Evolutionary conservation across 2,329 filamentous ascomycete species (phyloP).

Genomic region (Aaosphaeria arxii): DNA sequence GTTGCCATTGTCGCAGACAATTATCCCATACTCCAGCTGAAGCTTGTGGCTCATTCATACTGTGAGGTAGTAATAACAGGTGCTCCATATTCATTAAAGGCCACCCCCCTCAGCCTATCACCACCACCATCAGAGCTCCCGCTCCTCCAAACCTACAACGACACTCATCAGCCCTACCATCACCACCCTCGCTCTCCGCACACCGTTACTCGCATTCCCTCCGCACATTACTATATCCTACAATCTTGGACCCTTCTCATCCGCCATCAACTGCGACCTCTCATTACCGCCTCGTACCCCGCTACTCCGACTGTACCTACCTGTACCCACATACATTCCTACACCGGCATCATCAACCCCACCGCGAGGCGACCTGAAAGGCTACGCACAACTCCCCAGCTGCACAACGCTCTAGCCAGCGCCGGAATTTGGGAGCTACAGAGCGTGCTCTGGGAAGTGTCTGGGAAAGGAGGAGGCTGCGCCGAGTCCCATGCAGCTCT

Average conservation of each 20-base stretch:
- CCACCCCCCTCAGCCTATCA: constrained; percentile 8
- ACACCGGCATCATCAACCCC: constrained; percentile 15
- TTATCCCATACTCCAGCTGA: not conserved
- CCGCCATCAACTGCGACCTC: constrained; percentile 4
- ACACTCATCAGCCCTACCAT: constrained; percentile 6
- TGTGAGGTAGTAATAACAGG: not conserved
- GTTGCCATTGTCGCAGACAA: constrained; percentile 3
- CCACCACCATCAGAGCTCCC: not conserved
- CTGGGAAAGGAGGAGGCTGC: constrained; percentile 10
- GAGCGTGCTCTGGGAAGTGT: constrained; percentile 7
- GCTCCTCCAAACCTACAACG: constrained; percentile 1
- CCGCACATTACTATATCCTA: not conserved
- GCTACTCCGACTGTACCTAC: constrained; percentile 12
- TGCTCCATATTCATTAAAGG: constrained; percentile 4
- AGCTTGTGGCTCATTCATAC: not conserved
- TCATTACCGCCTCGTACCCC: constrained; percentile 12
- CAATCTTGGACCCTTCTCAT: constrained; percentile 4
- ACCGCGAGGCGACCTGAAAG: constrained; percentile 15
- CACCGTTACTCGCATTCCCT: constrained; percentile 8
- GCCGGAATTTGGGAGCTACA: constrained; percentile 9
- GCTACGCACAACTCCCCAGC: constrained; percentile 12
- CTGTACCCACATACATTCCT: constrained; percentile 4
- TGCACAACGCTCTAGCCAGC: constrained; percentile 2
- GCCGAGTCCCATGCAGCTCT: constrained; percentile 34
- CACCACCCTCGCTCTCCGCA: constrained; percentile 1